Evolutionary conservation across 2,329 filamentous ascomycete species (phyloP), one percentile per base, ranked within the genome.

Genomic region (Calonectria naviculata): DNA sequence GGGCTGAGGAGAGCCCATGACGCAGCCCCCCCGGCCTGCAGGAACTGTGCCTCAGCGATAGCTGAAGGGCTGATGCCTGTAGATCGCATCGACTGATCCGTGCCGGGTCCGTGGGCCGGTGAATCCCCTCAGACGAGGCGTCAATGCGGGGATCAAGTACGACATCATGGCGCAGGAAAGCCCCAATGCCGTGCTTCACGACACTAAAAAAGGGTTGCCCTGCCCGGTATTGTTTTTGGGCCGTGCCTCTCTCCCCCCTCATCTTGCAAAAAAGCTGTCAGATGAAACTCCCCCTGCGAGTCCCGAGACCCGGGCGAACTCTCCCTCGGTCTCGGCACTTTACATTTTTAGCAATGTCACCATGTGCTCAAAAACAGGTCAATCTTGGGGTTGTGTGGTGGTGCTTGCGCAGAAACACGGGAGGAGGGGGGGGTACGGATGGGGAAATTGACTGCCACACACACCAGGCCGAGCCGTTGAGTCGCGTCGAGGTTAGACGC

Each of bases 21-120:
- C 31, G 52, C 52, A 28, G 52, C 34, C 52, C 31, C 31, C 21
- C 31, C 13, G 52, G 52, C 52, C 52, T 58, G 34, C 52, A 58
- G 52, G 34, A 58, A 58, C 52, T 58, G 52, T 58, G 52, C 31
- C 52, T 58, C 52, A 38, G 34, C 52, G 52, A 58, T 36, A 38
- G 12, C 34, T 58, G 31, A 15, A 58, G 21, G 52, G 52, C 21
- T 38, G 52, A 58, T 58, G 52, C 52, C 52, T 36, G 52, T 58
- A 17, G 52, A 58, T 58, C 52, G 13, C 31, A 58, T 58, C 47
- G 15, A 52, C 17, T 29, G 47, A 52, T 52, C 17, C 28, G 52
- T 58, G 34, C 52, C 52, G 21, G 52, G 52, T 21, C 13, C 46
- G 26, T 49, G 46, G 52, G 21, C 52, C 21, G 15, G 21, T 38